Evolutionary conservation across 1,284 basidiomycete species (phyloP).

Genomic region (Papiliotrema nemorosa): DNA sequence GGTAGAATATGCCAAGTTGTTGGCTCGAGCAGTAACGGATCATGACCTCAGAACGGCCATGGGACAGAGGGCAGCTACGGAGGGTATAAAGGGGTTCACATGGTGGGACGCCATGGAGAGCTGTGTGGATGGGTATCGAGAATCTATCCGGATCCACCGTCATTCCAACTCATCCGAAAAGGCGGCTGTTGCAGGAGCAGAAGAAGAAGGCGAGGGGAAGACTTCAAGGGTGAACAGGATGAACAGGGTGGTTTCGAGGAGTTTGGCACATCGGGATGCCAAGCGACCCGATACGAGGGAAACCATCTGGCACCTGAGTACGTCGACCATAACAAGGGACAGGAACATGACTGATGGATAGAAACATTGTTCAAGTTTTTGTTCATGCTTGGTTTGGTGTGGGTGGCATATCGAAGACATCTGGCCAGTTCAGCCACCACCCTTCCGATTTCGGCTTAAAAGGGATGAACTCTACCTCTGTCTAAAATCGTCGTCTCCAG

Average conservation of each 20-base stretch:
- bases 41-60: conserved; percentile 48
- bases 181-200: neutral
- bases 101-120: conserved; percentile 59
- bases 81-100: conserved; percentile 50
- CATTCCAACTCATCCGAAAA: neutral
- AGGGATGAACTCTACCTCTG: no score
- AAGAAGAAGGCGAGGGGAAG: neutral
- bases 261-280: conserved; percentile 16
- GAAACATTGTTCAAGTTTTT: conserved; percentile 13
- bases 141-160: conserved; percentile 43
- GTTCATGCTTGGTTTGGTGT: conserved; percentile 18
- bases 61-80: conserved; percentile 48
- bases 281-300: conserved; percentile 15
- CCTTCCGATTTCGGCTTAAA: neutral
- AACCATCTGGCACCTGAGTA: conserved; percentile 27
- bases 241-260: conserved; percentile 21
- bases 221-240: conserved; percentile 18
- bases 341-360: neutral
- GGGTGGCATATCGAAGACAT: conserved; percentile 17
- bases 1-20: conserved; percentile 50
- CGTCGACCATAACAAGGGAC: conserved; percentile 5
- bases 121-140: conserved; percentile 55
- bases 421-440: neutral
- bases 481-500: no score
- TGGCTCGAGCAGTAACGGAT: conserved; percentile 46